A percentile compares a stretch with the other conserved stretches of the same genome.
Conservation (phyloP, 2,329 filamentous ascomycete genomes). For the Phaeosphaeriaceae sp. region DNA sequence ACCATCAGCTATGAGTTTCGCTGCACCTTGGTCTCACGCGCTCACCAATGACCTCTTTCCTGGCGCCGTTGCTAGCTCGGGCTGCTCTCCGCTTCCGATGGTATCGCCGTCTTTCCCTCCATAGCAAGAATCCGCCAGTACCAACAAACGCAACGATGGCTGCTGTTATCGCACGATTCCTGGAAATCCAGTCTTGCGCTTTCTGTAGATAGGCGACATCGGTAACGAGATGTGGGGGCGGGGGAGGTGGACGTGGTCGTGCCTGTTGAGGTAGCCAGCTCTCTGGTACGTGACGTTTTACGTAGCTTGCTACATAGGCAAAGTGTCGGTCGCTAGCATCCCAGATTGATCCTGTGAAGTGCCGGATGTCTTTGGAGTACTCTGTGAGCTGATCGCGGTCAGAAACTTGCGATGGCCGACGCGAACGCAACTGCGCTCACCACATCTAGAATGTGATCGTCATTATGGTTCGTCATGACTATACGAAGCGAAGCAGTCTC, state of each 20-base stretch:
- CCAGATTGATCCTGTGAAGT: constrained; percentile 75
- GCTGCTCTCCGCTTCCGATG: constrained; percentile 75
- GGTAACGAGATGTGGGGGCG: constrained; percentile 52
- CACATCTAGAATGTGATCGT: constrained; percentile 78
- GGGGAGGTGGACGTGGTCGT: constrained; percentile 62
- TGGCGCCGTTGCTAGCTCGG: constrained; percentile 80
- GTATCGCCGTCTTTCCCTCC: constrained; percentile 66
- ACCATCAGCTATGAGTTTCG: constrained; percentile 12
- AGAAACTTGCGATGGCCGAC: constrained; percentile 6
- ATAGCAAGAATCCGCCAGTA: constrained; percentile 65
- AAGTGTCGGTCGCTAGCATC: constrained; percentile 83
- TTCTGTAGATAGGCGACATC: constrained; percentile 59
- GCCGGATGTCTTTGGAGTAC: constrained; percentile 70
- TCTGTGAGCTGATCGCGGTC: constrained; percentile 58
- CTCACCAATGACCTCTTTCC: constrained; percentile 77
- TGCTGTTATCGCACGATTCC: constrained; percentile 76
- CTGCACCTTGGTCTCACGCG: background rate
- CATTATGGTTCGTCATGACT: constrained; percentile 74
- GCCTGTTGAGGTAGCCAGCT: constrained; percentile 77
- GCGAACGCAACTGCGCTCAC: constrained; percentile 58
- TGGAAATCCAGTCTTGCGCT: constrained; percentile 73
- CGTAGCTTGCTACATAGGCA: constrained; percentile 73
- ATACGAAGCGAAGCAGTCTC: background rate
- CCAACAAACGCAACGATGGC: constrained; percentile 74
- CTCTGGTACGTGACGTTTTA: constrained; percentile 72